Evolutionary conservation across 1,284 basidiomycete species (phyloP).

Genomic region (Hymenochaete sp.): DNA sequence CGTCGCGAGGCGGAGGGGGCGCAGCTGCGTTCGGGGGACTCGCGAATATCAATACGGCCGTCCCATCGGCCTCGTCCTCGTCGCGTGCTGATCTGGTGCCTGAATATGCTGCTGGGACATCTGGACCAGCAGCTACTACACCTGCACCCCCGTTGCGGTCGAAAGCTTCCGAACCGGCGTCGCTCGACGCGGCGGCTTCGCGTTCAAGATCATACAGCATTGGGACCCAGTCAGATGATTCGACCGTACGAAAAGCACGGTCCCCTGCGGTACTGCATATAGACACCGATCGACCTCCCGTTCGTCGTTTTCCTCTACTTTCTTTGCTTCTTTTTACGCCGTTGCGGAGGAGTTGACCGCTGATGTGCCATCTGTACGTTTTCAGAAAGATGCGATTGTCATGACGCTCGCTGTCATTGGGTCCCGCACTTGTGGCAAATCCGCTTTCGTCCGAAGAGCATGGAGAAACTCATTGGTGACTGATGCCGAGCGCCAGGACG

Average conservation of each 20-base stretch:
- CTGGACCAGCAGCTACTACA: not conserved
- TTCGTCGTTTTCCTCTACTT: not conserved
- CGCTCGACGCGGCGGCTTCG: slow-evolving; percentile 4
- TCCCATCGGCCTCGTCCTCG: not conserved
- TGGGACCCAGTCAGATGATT: slow-evolving; percentile 11
- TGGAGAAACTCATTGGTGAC: slow-evolving; percentile 47
- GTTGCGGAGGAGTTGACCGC: not conserved
- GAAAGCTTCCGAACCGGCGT: slow-evolving; percentile 12
- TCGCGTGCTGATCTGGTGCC: too few relatives aligned
- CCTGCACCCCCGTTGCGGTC: slow-evolving; percentile 10
- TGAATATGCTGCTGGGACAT: not conserved
- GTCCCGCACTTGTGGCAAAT: slow-evolving; percentile 61
- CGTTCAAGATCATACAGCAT: slow-evolving; percentile 12
- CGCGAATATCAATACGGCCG: slow-evolving; percentile 12
- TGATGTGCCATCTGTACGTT: not conserved
- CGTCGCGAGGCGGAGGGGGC: not conserved
- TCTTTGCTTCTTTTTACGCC: not conserved
- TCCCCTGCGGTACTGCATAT: slow-evolving; percentile 4
- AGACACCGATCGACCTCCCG: slow-evolving; percentile 11
- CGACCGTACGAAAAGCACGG: slow-evolving; percentile 7
- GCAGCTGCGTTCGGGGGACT: not conserved
- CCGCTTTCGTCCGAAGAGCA: slow-evolving; percentile 58
- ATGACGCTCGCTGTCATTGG: slow-evolving; percentile 61
- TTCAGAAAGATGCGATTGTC: slow-evolving; percentile 11
- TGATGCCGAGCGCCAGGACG: slow-evolving; percentile 29